Evolutionary conservation across 2,329 filamentous ascomycete genomes (phyloP), one percentile per base, ranked within the genome.

Genomic region (Sclerotinia sclerotiorum): DNA sequence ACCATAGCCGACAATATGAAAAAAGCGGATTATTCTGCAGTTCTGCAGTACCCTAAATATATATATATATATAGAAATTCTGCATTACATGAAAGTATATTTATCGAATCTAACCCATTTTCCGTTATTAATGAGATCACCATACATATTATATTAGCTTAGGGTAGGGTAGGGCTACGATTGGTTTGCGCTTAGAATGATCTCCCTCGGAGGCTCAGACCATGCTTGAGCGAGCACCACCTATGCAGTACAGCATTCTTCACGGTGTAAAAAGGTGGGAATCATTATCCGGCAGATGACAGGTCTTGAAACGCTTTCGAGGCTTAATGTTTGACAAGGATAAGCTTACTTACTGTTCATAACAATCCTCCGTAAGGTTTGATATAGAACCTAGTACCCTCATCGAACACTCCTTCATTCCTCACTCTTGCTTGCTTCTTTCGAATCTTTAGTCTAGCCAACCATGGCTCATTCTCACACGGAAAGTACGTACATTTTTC

Each of bases 241-340:
- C 13, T 19, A 60, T 19, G 35, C 5, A 39, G 35, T 39, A 39
- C 35, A 60, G 42, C 13, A 21, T 35, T 66, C n/a, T 49, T 11
- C 54, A 48, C 15, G 27, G 15, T 35, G 27, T 42, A n/a, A 21
- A 13, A 58, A 29, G 29, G 15, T 32, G 44, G 15, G 24, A 67
- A 61, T 49, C 39, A 44, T 49, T 39, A 46, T 19, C 48, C 65
- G 46, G 56, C n/a, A 54, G 48, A 67, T 61, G 46, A 44, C 15
- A 32, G 24, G 60, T n/a, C 49, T 62, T 67, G 68, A 73, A 73
- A 71, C 70, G 72, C 73, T 72, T 70, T 58, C 70, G 70, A 42
- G 69, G 62, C 65, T 71, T 69, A 65, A 69, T 67, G 68, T 74
- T 75, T 76, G 70, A 74, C 69, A 72, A 58, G 46, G 46, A 67